A percentile compares a stretch with the other conserved stretches of the same genome.
phyloP scores from a whole-genome alignment of 345 rosid species.

The Salix caprea region DNA sequence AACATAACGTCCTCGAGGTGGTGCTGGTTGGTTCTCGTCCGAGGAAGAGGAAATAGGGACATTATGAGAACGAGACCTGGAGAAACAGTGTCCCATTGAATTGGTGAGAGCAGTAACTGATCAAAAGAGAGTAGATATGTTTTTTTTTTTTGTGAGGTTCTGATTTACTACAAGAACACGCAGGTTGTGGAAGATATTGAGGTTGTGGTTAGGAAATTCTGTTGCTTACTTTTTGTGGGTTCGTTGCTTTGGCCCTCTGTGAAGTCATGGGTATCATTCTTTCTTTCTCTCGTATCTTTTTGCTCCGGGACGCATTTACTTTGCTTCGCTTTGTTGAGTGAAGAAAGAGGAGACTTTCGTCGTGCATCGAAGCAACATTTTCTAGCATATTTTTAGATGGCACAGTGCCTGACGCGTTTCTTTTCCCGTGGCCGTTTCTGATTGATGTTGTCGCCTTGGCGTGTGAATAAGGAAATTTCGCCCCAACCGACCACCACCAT shows the following conservation, averaged over 20 bases:
- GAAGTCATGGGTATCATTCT: conserved; percentile 11
- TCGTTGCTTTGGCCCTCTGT: conserved; percentile 20
- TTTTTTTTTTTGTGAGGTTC: not conserved
- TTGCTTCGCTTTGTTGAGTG: not conserved
- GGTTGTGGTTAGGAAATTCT: not conserved
- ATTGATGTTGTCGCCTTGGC: not conserved
- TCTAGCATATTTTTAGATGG: too few species aligned
- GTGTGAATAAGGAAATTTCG: not conserved
- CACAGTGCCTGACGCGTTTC: too few species aligned
- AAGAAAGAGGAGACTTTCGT: not conserved
- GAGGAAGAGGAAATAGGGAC: conserved; percentile 52
- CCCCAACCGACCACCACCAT: not conserved
- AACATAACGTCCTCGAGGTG: conserved; percentile 3
- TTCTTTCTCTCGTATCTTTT: not conserved
- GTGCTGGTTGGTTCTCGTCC: conserved; percentile 18
- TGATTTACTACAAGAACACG: not conserved
- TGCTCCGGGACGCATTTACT: not conserved
- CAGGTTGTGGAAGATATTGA: not conserved
- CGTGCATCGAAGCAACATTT: not conserved
- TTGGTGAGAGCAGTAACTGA: not conserved
- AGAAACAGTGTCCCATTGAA: conserved; percentile 48
- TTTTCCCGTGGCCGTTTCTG: too few species aligned
- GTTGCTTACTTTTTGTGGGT: not conserved
- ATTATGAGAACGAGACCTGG: conserved; percentile 36
- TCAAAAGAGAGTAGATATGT: not conserved